phyloP scores from a whole-genome alignment of 371 early-diverging fungal genomes.

The Thermomucor indicae-seudaticae region DNA sequence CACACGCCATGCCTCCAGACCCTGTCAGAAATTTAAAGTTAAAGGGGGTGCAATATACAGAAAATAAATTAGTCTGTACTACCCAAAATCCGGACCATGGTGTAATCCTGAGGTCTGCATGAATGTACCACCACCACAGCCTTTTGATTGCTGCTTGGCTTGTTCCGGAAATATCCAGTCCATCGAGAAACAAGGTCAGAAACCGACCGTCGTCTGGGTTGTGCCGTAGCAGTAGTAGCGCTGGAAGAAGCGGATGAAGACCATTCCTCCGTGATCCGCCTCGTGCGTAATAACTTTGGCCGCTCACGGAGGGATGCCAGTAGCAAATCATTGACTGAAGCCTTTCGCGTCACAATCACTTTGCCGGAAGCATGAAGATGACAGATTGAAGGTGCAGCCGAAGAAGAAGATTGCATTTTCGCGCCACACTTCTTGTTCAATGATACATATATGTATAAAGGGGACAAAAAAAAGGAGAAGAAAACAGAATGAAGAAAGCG shows the following conservation, averaged over 20 bases:
- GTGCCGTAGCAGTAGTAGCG: too few relatives aligned
- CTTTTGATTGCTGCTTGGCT: too few relatives aligned
- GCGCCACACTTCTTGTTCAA: background rate
- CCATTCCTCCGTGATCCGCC: too few relatives aligned
- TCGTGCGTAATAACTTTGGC: too few relatives aligned
- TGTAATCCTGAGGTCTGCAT: too few relatives aligned
- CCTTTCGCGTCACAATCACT: background rate
- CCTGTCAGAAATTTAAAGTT: conserved; percentile 8
- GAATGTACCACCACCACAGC: too few relatives aligned
- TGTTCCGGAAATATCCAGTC: too few relatives aligned
- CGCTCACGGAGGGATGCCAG: too few relatives aligned
- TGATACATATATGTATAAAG: too few relatives aligned
- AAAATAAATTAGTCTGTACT: too few relatives aligned
- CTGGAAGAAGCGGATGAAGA: background rate
- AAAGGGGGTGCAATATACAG: background rate
- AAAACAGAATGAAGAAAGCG: background rate
- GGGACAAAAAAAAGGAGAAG: background rate
- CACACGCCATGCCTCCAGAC: conserved; percentile 35
- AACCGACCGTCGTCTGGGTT: background rate
- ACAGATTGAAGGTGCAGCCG: background rate
- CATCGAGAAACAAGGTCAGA: background rate
- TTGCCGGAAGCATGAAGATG: conserved; percentile 1
- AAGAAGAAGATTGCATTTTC: background rate
- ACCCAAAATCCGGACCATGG: too few relatives aligned
- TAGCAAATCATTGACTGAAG: background rate